Percentiles rank a stretch among this genome's conserved stretches.
These are phyloP conservation scores for Cystobasidiopsis lactophilus DNA, from an alignment of 768 basidiomycete genomes.

Conservation along the genomic window DNA sequence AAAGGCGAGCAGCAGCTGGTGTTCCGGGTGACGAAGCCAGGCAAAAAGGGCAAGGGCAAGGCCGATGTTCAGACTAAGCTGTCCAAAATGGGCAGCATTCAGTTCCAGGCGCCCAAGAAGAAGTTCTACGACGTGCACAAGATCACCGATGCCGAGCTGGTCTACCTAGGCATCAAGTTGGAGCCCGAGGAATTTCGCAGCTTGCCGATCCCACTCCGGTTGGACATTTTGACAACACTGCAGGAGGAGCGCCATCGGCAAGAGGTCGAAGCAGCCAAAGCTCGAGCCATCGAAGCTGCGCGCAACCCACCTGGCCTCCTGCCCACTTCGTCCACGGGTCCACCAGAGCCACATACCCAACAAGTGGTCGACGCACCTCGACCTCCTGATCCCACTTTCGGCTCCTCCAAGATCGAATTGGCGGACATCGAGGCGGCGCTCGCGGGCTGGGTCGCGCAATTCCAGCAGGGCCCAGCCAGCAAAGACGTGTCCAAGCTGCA, in stretches of 20 bases:
- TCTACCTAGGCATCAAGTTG: constrained; percentile 41
- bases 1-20: neutral
- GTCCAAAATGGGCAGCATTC: neutral
- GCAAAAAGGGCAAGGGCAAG: neutral
- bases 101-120: constrained; percentile 21
- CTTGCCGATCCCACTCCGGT: constrained; percentile 45
- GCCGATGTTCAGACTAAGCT: neutral
- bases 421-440: constrained; percentile 2
- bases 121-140: constrained; percentile 9
- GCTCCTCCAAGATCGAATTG: neutral
- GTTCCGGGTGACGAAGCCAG: neutral
- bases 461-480: constrained; percentile 5
- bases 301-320: neutral
- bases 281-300: neutral
- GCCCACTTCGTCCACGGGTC: neutral
- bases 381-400: constrained; percentile 1
- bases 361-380: neutral
- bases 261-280: neutral
- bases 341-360: neutral
- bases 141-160: constrained; percentile 31
- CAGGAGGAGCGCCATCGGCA: constrained; percentile 8
- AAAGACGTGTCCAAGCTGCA: constrained; percentile 6
- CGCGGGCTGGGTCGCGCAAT: constrained; percentile 5
- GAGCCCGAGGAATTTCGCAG: constrained; percentile 47
- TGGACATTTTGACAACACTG: constrained; percentile 42